Base-by-base conservation (phyloP, 768 basidiomycete genomes). In the Leccinum obscurum region DNA sequence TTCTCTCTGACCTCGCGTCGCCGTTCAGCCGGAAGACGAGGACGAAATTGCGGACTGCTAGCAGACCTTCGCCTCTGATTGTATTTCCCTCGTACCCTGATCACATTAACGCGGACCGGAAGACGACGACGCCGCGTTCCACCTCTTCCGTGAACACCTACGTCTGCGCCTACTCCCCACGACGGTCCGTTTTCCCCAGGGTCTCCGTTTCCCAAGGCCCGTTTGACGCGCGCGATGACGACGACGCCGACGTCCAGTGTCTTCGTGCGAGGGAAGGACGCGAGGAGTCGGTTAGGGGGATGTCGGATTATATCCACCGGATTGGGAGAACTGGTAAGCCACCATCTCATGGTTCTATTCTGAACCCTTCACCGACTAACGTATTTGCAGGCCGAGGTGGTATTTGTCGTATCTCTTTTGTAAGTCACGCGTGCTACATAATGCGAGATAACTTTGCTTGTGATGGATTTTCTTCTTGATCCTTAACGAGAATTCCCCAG, bases 61-160 rank as follows among this genome's bases (percentile, higher is more conserved):
- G 7, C 41, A 20, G 11, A 34, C 20, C 13, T 6, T 49, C 48
- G 22, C 57, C 69, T 14, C 59, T 59, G 3, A 58, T 72, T 20
- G 69, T 71, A 17, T 68, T 52, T 34, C 71, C 73, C 9, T 52
- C 71, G 2, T 71, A 71, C 56, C 58, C 68, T 3, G 55, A 63
- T 28, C 49, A 17, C 4, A 7, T 2, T 6, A 57, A 13, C 30
- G 9, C 41, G n/a, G n/a, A 24, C 17, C 14, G n/a, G 22, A 5
- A n/a, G 9, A 10, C 17, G 13, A 2, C 28, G 28, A 30, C 28
- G 28, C 2, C 2, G 28, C 2, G 28, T 30, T 30, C 28, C 28
- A 30, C 28, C 28, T 30, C 28, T 30, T 30, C 28, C 28, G 28
- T 30, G 28, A 30, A 30, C 28, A 30, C 28, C 28, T 2, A 64